phyloP scores from a whole-genome alignment of 2,329 filamentous ascomycete species.

The Shiraia sp. region DNA sequence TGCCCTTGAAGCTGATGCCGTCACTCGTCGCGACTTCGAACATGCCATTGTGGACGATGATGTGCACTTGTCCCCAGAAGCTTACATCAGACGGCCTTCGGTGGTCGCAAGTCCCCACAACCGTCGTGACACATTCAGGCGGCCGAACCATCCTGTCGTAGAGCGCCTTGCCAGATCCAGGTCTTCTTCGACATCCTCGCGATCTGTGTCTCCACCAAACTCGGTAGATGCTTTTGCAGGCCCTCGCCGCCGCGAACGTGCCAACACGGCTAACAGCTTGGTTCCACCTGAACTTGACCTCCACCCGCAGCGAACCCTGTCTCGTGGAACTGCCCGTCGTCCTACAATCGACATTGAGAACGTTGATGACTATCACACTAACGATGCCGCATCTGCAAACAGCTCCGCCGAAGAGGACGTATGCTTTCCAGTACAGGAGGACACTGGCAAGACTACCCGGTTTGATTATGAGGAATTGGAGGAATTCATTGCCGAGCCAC shows the following conservation, averaged over 20 bases:
- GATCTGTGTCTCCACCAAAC: conserved; percentile 86
- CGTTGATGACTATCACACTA: conserved; percentile 62
- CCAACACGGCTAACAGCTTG: conserved; percentile 66
- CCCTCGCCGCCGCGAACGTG: conserved; percentile 79
- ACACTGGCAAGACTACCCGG: conserved; percentile 78
- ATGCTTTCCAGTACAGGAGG: conserved; percentile 76
- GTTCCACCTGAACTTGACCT: conserved; percentile 57
- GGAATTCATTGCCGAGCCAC: conserved; percentile 74
- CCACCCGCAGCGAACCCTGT: conserved; percentile 71
- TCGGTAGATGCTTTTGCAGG: conserved; percentile 97
- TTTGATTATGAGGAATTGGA: conserved; percentile 93
- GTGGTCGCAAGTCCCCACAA: conserved; percentile 37
- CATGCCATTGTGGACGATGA: conserved; percentile 82
- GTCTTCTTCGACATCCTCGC: conserved; percentile 58
- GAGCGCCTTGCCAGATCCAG: conserved; percentile 47
- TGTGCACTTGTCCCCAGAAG: conserved; percentile 46
- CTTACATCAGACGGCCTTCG: conserved; percentile 55
- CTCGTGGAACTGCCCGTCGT: conserved; percentile 66
- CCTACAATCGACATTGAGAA: conserved; percentile 64
- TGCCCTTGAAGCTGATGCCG: conserved; percentile 47
- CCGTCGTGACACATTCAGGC: conserved; percentile 50
- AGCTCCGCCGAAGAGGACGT: conserved; percentile 84
- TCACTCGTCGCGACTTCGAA: conserved; percentile 78
- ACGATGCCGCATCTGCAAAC: conserved; percentile 64
- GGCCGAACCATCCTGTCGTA: conserved; percentile 40